A percentile compares a stretch with the other conserved stretches of the same genome.
Conservation (phyloP, 352 stramenopile species). For the Phytophthora quininea region DNA sequence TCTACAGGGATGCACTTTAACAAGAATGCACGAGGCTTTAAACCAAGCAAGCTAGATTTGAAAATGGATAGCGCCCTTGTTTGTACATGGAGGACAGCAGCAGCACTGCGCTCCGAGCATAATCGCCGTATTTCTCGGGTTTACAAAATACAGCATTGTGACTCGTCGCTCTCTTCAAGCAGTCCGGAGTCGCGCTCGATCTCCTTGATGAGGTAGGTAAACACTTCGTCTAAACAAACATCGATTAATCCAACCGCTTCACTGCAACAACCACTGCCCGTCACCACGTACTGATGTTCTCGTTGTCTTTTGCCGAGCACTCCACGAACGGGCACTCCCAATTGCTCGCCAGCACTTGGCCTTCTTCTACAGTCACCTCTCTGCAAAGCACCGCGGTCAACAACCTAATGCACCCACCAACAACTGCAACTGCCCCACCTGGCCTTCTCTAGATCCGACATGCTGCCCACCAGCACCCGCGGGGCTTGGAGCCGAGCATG, state of each 20-base stretch:
- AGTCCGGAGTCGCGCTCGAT: slow-evolving; percentile 89
- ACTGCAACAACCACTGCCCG: neutral
- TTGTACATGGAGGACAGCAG: no score
- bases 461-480: slow-evolving; percentile 93
- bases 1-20: no score
- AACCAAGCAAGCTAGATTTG: no score
- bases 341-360: slow-evolving; percentile 86
- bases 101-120: no score
- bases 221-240: slow-evolving; percentile 77
- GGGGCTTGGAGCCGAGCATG: slow-evolving; percentile 92
- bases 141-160: slow-evolving; percentile 84
- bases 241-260: slow-evolving; percentile 8
- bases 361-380: slow-evolving; percentile 86
- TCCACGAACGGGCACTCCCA: slow-evolving; percentile 95
- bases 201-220: slow-evolving; percentile 91
- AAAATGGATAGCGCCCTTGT: no score
- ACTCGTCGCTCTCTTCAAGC: slow-evolving; percentile 81
- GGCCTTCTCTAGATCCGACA: slow-evolving; percentile 89
- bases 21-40: no score
- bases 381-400: slow-evolving; percentile 31
- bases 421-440: slow-evolving; percentile 42
- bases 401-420: neutral
- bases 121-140: neutral
- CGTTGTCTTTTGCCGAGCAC: slow-evolving; percentile 93
- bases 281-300: slow-evolving; percentile 86